Conservation (phyloP, 2,329 filamentous ascomycete species). For the Epichloe hybrida region DNA sequence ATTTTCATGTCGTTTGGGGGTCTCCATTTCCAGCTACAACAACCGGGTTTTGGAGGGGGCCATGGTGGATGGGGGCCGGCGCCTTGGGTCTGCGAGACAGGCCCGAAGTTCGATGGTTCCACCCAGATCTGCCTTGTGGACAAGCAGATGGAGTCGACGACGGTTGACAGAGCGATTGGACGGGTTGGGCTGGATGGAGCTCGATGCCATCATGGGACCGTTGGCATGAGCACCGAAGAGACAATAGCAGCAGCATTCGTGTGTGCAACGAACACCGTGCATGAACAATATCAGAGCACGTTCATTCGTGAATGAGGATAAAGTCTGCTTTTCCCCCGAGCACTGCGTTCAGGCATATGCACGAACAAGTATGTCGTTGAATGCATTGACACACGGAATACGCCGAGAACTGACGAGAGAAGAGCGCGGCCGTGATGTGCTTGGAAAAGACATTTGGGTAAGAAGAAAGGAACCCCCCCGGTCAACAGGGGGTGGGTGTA, state of each 20-base stretch:
- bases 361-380: neutral
- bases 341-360: neutral
- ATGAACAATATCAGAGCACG: neutral
- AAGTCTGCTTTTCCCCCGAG: neutral
- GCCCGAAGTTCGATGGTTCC: constrained; percentile 9
- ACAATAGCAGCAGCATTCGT: neutral
- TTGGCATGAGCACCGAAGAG: neutral
- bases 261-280: neutral
- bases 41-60: constrained; percentile 8
- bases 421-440: constrained; percentile 3
- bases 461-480: neutral
- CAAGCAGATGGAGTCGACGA: constrained; percentile 5
- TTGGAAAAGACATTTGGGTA: neutral
- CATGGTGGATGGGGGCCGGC: constrained; percentile 5
- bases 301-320: neutral
- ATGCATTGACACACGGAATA: neutral
- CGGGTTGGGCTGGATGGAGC: neutral
- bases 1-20: constrained; percentile 6
- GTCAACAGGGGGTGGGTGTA: neutral
- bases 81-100: constrained; percentile 6
- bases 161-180: constrained; percentile 6
- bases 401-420: constrained; percentile 1
- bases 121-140: constrained; percentile 13
- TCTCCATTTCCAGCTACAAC: constrained; percentile 6
- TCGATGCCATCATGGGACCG: neutral